Evolutionary conservation across 345 rosid species (phyloP), one percentile per base, ranked within the genome.

Genomic region (Euphorbia tirucalli): DNA sequence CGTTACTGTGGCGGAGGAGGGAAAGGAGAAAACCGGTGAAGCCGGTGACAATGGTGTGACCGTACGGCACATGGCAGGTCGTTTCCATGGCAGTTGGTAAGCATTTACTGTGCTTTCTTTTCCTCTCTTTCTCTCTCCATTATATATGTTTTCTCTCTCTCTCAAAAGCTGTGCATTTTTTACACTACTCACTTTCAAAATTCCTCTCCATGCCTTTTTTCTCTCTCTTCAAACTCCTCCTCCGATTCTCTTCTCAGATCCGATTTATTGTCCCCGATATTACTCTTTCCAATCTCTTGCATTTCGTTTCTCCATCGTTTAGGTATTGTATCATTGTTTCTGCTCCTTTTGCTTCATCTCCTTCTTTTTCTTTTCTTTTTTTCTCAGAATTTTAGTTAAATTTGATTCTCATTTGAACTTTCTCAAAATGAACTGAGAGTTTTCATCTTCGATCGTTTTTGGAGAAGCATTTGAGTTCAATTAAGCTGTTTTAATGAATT

Each of bases 31-130:
- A 68, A 67, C 54, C 57, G 76, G 68, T 24, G 18, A 62, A 32
- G 64, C 79, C 80, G 69, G 85, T 80, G 27, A 67, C 58, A 67
- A 67, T 64, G 44, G 70, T 0, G 37, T 73, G 83, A 72, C 80
- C 70, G 88, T 82, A 73, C 80, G 80, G 80, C 79, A 71, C 84
- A 78, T 82, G 86, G 77, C 82, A 78, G 85, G 84, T 76, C 86
- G 81, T 77, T 74, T 74, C 72, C 79, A 74, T 74, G 84, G 90
- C 88, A 82, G 93, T 88, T 87, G 90, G 89, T 81, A 75, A 78
- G 90, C 91, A 87, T 84, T 89, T 81, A 85, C 81, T 84, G 86
- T 81, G 79, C 65, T 43, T 73, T 13, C n/a, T 6, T 70, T 11
- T 7, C 19, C 55, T 21, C 39, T 21, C 46, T 60, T 50, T 76